Percentiles rank a stretch among this genome's conserved stretches.
These are phyloP conservation scores for Apophysomyces variabilis DNA, from an alignment of 371 early-diverging fungal genomes.

Conservation along the genomic window DNA sequence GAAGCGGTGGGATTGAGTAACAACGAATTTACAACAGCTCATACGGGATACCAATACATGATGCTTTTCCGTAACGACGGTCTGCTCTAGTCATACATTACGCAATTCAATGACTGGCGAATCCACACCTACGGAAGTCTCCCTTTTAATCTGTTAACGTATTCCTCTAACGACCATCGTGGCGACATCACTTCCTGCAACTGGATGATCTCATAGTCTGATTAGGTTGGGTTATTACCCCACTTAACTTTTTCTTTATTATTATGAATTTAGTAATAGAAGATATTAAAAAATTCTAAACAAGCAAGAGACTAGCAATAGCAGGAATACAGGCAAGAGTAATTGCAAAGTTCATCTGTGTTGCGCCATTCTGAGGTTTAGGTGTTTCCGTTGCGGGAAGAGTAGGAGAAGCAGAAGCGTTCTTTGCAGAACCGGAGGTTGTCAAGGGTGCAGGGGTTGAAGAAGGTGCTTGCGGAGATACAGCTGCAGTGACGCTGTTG, in stretches of 20 bases:
- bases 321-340: neutral
- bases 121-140: no score
- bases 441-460: neutral
- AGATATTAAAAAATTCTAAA: neutral
- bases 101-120: no score
- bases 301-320: slow-evolving; percentile 1
- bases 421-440: neutral
- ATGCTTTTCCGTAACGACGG: slow-evolving; percentile 52
- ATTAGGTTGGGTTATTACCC: no score
- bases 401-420: slow-evolving; percentile 3
- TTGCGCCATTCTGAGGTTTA: slow-evolving; percentile 2
- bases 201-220: no score
- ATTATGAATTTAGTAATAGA: neutral
- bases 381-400: slow-evolving; percentile 1
- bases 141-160: no score
- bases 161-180: no score
- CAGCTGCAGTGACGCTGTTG: neutral
- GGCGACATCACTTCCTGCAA: no score
- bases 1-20: slow-evolving; percentile 51
- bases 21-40: slow-evolving; percentile 53
- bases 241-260: neutral
- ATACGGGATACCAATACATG: slow-evolving; percentile 61
- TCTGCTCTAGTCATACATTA: slow-evolving; percentile 28
- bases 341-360: neutral
- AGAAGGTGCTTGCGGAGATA: neutral